Conservation (phyloP, 2,329 filamentous ascomycete species). For the Aspergillus fumigatus region DNA sequence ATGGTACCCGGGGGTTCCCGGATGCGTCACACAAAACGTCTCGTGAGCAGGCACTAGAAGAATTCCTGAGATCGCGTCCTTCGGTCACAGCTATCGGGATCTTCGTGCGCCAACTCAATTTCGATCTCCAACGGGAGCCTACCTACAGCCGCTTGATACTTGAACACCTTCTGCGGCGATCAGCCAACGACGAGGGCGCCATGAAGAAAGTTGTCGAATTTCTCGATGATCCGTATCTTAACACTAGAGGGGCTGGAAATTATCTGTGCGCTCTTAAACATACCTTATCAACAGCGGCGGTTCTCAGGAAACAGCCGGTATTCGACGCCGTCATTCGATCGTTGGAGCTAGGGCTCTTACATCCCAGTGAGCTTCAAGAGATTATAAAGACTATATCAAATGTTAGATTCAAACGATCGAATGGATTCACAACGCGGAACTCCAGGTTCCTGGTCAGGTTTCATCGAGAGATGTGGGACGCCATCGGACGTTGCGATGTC, state of each 20-base stretch:
- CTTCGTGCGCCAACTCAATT: constrained; percentile 21
- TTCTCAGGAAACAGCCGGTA: constrained; percentile 15
- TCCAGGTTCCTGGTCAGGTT: constrained; percentile 16
- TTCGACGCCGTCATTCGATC: constrained; percentile 25
- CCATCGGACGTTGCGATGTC: constrained; percentile 33
- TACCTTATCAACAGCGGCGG: constrained; percentile 16
- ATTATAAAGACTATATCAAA: constrained; percentile 28
- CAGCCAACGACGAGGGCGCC: constrained; percentile 5
- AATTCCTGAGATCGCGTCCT: constrained; percentile 17
- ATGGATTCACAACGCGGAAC: constrained; percentile 11
- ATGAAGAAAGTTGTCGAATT: constrained; percentile 27
- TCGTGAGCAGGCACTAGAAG: constrained; percentile 11
- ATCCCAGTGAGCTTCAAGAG: constrained; percentile 26
- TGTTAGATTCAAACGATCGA: constrained; percentile 9
- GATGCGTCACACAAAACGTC: not conserved
- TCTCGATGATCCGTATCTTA: constrained; percentile 33
- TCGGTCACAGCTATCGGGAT: constrained; percentile 26
- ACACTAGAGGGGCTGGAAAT: constrained; percentile 33
- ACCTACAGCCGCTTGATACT: constrained; percentile 34
- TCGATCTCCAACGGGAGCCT: constrained; percentile 34
- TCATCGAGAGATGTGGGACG: constrained; percentile 34
- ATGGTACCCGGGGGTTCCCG: not conserved
- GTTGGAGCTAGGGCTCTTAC: constrained; percentile 33
- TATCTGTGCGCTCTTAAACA: constrained; percentile 27
- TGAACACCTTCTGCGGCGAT: constrained; percentile 23